Conservation (phyloP, 179 eudicot species). For the Patellifolia procumbens region DNA sequence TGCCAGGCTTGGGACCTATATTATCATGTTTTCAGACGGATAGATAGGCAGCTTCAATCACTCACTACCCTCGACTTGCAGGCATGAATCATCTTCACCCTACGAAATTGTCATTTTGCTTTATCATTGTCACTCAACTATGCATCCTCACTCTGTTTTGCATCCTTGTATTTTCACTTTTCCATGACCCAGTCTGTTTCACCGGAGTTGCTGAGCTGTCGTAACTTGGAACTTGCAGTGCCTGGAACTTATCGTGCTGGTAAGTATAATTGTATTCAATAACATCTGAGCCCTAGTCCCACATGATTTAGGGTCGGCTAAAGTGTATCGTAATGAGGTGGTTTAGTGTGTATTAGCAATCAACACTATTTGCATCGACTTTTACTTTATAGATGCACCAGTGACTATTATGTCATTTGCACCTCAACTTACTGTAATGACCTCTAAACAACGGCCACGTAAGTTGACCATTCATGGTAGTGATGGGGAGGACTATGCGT, state of each 20-base stretch:
- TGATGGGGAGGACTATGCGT: slow-evolving; percentile 95
- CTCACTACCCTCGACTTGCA: slow-evolving; percentile 89
- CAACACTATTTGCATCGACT: not conserved
- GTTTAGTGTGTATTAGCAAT: not conserved
- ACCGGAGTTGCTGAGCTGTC: slow-evolving; percentile 86
- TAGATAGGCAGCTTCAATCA: slow-evolving; percentile 90
- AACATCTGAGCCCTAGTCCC: too few relatives aligned
- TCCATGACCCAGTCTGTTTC: slow-evolving; percentile 75
- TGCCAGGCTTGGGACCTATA: slow-evolving; percentile 98
- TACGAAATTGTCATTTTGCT: not conserved
- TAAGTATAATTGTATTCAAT: slow-evolving; percentile 31
- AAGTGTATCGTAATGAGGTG: too few relatives aligned
- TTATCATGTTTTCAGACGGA: slow-evolving; percentile 89
- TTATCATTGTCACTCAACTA: slow-evolving; percentile 14
- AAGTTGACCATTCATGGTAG: slow-evolving; percentile 96
- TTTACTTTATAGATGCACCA: slow-evolving; percentile 55
- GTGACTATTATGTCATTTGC: slow-evolving; percentile 92
- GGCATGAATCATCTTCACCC: slow-evolving; percentile 42
- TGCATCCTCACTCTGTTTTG: too few relatives aligned
- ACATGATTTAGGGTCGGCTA: too few relatives aligned
- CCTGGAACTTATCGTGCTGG: slow-evolving; percentile 99
- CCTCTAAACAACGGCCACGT: slow-evolving; percentile 96
- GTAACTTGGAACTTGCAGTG: slow-evolving; percentile 85
- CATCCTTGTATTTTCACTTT: slow-evolving; percentile 5
- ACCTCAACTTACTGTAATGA: slow-evolving; percentile 91